Evolutionary conservation across 2,329 filamentous ascomycete species (phyloP), one percentile per base, ranked within the genome.

Genomic region (Talaromyces piceae): DNA sequence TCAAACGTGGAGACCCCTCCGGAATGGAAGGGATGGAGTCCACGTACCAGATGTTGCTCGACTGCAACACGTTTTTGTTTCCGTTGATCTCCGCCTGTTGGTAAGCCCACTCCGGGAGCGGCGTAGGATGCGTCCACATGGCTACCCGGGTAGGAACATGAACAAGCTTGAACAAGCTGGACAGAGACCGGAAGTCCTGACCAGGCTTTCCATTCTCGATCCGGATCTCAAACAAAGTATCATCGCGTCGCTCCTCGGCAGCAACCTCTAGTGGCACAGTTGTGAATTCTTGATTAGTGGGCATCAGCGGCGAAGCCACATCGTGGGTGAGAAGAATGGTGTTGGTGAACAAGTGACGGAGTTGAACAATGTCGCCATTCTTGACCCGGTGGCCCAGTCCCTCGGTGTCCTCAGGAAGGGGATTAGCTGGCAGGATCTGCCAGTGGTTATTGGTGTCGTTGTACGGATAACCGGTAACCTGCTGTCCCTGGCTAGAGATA

Each of bases 381-480:
- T 81, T 84, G 57, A 98, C 86, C 16, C 75, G 76, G 56, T 81
- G 81, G 25, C 81, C 84, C 28, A 76, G 58, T 49, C 78, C 73
- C 54, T 82, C 71, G 12, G 33, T 37, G 54, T 80, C 75, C 52
- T 84, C 80, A 0, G 68, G 56, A 43, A 76, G 59, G 13, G 70
- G 64, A 49, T 77, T 74, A 5, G 78, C 68, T 7, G 93, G 93
- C 30, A 97, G 71, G 58, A 98, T 84, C 70, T 97, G 86, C 93
- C 93, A 98, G 65, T 94, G 82, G 75, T 98, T 98, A 80, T 98
- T 98, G 64, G 91, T 96, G 67, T 98, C 93, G 59, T 97, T 95
- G 77, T 88, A 93, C 2, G 93, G 93, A 66, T 98, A 98, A 48
- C 93, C 93, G 20, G 93, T 98, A 30, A 98, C 90, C 72, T 98